Evolutionary conservation across 2,329 filamentous ascomycete genomes (phyloP).

Genomic region (Botrytis cinerea): DNA sequence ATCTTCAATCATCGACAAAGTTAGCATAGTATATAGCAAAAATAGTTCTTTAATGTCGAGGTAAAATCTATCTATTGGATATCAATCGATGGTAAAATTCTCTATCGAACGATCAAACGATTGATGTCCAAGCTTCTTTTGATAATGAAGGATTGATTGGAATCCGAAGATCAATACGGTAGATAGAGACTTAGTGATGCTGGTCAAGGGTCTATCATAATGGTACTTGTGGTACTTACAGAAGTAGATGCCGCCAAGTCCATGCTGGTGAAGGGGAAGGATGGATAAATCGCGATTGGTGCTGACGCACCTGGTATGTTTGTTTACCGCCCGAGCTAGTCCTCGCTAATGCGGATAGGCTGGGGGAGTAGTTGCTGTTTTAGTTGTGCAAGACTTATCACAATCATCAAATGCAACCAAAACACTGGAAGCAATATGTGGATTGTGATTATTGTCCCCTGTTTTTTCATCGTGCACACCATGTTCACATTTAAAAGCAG

Average conservation of each 20-base stretch:
- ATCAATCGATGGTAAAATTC: not conserved
- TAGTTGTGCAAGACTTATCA: not conserved
- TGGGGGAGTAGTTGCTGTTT: conserved; percentile 4
- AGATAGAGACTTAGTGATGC: conserved; percentile 1
- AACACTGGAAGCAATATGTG: not conserved
- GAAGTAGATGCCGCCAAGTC: conserved; percentile 19
- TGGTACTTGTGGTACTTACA: conserved; percentile 7
- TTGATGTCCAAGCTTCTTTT: conserved; percentile 9
- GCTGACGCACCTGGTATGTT: not conserved
- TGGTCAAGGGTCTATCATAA: not conserved
- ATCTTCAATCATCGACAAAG: not conserved
- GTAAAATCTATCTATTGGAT: not conserved
- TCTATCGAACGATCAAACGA: not conserved
- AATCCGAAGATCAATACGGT: not conserved
- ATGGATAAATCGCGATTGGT: conserved; percentile 11
- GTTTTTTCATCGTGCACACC: not conserved
- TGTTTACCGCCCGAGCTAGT: conserved; percentile 20
- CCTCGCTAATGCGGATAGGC: conserved; percentile 21
- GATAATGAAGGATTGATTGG: conserved; percentile 16
- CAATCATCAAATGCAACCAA: not conserved
- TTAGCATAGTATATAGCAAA: not conserved
- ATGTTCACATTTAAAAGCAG: not conserved
- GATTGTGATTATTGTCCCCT: not conserved
- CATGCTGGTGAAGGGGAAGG: not conserved
- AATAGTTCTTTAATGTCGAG: not conserved